phyloP scores from a whole-genome alignment of 129 eudicot species.

The Erigeron canadensis region DNA sequence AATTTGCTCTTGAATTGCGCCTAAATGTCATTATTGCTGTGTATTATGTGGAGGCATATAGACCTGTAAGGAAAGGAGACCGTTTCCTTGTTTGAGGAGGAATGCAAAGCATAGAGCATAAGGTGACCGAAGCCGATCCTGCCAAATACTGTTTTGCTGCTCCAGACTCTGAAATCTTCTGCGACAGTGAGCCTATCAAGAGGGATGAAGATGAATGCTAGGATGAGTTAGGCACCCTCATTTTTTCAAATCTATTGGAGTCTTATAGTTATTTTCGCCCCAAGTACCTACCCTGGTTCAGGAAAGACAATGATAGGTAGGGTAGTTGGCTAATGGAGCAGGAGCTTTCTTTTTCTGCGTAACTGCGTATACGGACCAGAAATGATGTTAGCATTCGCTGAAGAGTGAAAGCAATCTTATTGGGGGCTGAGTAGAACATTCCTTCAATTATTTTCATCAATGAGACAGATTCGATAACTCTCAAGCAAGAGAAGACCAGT shows the following conservation, averaged over 20 bases:
- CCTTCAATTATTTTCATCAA: constrained; percentile 79
- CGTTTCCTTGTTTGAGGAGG: constrained; percentile 81
- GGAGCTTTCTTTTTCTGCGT: constrained; percentile 75
- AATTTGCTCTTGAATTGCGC: not conserved
- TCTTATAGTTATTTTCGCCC: constrained; percentile 59
- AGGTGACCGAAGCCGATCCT: constrained; percentile 75
- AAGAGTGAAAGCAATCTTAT: constrained; percentile 78
- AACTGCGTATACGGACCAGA: constrained; percentile 84
- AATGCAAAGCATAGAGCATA: constrained; percentile 75
- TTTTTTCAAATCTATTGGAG: constrained; percentile 71
- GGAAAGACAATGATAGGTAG: constrained; percentile 73
- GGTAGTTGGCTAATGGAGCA: constrained; percentile 80
- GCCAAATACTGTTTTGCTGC: constrained; percentile 81
- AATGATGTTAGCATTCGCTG: constrained; percentile 82
- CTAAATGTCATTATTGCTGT: constrained; percentile 38
- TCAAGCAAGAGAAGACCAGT: constrained; percentile 72
- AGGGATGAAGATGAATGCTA: constrained; percentile 75
- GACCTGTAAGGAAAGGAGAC: constrained; percentile 79
- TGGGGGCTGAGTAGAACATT: constrained; percentile 86
- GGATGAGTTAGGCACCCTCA: constrained; percentile 75
- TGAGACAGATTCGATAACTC: constrained; percentile 81
- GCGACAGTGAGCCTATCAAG: constrained; percentile 78
- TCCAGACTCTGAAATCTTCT: constrained; percentile 79
- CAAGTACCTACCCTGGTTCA: constrained; percentile 79
- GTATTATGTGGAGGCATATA: constrained; percentile 67